Evolutionary conservation across 345 rosid species (phyloP).

Genomic region (Lepidium sativum): DNA sequence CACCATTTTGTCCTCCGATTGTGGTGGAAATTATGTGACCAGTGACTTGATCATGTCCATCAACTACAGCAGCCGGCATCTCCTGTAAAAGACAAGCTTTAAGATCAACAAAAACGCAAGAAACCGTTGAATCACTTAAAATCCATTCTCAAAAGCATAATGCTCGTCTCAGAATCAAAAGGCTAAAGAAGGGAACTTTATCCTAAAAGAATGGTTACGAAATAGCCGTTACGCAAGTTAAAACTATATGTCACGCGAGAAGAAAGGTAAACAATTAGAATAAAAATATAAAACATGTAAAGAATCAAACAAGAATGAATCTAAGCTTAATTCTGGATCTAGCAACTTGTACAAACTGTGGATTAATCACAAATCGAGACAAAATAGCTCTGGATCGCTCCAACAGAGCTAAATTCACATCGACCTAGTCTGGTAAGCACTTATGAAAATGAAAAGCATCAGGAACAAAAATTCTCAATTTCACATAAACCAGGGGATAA

Average conservation of each 20-base stretch:
- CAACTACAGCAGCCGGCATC: slow-evolving; percentile 58
- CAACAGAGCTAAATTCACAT: neutral
- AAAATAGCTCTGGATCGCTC: neutral
- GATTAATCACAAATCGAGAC: slow-evolving; percentile 2
- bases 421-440: neutral
- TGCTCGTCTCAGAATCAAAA: slow-evolving; percentile 12
- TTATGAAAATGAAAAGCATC: too few relatives aligned
- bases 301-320: neutral
- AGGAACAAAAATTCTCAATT: neutral
- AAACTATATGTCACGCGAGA: slow-evolving; percentile 6
- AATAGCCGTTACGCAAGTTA: slow-evolving; percentile 16
- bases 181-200: slow-evolving; percentile 7
- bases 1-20: slow-evolving; percentile 88
- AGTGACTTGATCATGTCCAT: slow-evolving; percentile 67
- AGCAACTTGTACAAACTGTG: neutral
- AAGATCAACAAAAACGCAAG: neutral
- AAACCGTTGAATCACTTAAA: neutral
- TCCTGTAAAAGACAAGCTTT: slow-evolving; percentile 40
- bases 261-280: neutral
- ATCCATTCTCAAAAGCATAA: neutral
- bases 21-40: slow-evolving; percentile 90
- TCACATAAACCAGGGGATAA: neutral
- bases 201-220: slow-evolving; percentile 1
- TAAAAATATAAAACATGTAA: neutral
- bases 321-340: slow-evolving; percentile 14